Evolutionary conservation across 83 land plant species (phyloP).

Genomic region (Thuja plicata): DNA sequence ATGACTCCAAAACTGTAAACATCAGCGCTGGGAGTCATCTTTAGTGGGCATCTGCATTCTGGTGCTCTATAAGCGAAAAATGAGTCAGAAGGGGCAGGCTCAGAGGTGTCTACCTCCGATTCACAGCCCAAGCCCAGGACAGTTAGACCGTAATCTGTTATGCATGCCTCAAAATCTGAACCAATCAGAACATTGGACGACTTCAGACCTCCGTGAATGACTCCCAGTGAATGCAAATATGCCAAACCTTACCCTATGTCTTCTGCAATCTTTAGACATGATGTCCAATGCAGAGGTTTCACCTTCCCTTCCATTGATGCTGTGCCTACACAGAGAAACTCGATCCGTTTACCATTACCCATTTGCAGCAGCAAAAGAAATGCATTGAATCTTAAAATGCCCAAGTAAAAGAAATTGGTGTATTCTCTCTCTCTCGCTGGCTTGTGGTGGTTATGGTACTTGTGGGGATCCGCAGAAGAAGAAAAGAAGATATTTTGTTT

Average conservation of each 20-base stretch:
- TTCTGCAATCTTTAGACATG: conserved; percentile 71
- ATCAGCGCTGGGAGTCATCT: not conserved
- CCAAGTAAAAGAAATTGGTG: too few relatives aligned
- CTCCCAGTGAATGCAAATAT: conserved; percentile 59
- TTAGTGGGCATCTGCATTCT: not conserved
- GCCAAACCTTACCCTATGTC: conserved; percentile 67
- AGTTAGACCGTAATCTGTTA: conserved; percentile 48
- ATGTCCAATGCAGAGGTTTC: conserved; percentile 70
- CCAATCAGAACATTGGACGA: conserved; percentile 66
- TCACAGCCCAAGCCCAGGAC: conserved; percentile 15
- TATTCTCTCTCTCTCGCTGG: too few relatives aligned
- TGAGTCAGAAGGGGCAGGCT: too few relatives aligned
- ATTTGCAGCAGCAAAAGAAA: too few relatives aligned
- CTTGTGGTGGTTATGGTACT: too few relatives aligned
- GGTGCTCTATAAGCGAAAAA: not conserved
- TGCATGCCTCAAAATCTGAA: conserved; percentile 58
- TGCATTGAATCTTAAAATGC: too few relatives aligned
- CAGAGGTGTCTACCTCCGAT: conserved; percentile 9
- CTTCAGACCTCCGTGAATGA: conserved; percentile 71
- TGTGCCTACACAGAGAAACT: too few relatives aligned
- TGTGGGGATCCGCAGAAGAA: too few relatives aligned
- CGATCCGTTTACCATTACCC: too few relatives aligned
- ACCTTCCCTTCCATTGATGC: conserved; percentile 14
- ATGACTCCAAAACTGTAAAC: not conserved
- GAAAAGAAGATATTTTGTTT: too few relatives aligned